Conservation (phyloP, 495 filamentous ascomycete species). For the Penicillium coprophilum region DNA sequence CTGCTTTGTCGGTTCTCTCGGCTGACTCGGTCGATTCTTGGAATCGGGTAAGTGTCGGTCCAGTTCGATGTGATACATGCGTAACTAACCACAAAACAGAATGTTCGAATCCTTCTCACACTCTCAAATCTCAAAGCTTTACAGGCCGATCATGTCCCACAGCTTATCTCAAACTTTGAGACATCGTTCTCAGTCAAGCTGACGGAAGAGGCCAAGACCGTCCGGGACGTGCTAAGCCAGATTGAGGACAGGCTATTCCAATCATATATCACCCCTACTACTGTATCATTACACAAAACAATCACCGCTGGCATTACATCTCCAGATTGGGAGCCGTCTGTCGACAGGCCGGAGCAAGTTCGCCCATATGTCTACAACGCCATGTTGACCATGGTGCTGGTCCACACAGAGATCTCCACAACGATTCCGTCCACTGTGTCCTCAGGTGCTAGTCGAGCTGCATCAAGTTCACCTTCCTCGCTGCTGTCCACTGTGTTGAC, state of each 20-base stretch:
- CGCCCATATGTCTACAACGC: conserved; percentile 85
- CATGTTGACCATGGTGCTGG: conserved; percentile 76
- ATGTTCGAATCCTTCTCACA: conserved; percentile 88
- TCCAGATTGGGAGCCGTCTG: conserved; percentile 66
- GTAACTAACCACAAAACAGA: conserved; percentile 51
- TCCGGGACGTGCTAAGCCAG: conserved; percentile 83
- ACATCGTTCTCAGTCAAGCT: conserved; percentile 84
- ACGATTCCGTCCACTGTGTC: conserved; percentile 53
- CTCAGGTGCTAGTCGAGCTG: conserved; percentile 28
- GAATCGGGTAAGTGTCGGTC: conserved; percentile 62
- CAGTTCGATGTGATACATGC: neutral
- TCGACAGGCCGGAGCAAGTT: conserved; percentile 68
- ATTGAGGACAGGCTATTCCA: conserved; percentile 88
- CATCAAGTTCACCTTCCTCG: conserved; percentile 48
- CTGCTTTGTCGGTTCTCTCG: conserved; percentile 35
- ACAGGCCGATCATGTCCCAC: conserved; percentile 72
- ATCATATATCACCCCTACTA: conserved; percentile 77
- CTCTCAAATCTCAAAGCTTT: conserved; percentile 84
- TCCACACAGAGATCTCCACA: conserved; percentile 89
- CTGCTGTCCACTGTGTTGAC: conserved; percentile 75
- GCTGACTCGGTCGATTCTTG: conserved; percentile 63
- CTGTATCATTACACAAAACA: conserved; percentile 58
- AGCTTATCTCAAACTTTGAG: conserved; percentile 84
- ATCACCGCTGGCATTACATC: conserved; percentile 69
- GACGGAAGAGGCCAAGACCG: conserved; percentile 84